Base-by-base conservation (phyloP, 202 grass and related monocot species). In the Panicum hallii region DNA sequence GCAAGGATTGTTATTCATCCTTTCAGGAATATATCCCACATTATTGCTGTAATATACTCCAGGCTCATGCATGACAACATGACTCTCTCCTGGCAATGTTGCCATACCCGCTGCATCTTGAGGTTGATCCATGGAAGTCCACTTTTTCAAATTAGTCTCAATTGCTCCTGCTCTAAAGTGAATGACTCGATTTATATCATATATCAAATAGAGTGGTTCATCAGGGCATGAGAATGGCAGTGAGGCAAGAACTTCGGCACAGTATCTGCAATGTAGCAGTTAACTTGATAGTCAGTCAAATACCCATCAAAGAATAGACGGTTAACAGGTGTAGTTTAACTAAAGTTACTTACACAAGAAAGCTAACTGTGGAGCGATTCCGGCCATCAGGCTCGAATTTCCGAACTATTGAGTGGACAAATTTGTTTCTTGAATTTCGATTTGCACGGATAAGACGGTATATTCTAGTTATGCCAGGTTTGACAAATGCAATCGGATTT, bases 151-250 rank as follows among this genome's bases (percentile, higher is more conserved):
- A 90, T 91, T 99, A 67, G 90, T 69, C 82, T 99, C 97, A 20
- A 99, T 43, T 63, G 91, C 88, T 46, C 97, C 97, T 46, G 93
- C 97, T 88, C 80, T 92, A 58, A 99, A 70, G 83, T 97, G 93
- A 91, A 99, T 90, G 84, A 99, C 77, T 84, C 97, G 86, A 89
- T 99, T 99, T 89, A 99, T 99, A 84, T 97, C 93, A 78, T 97
- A 97, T 70, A 99, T 95, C 88, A 99, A 82, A 73, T 99, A 97
- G 72, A 99, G 91, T 43, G 97, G 97, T 77, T 99, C 97, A 88
- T 99, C 97, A 40, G 87, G 92, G 20, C 83, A 87, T 74, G 93
- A 94, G 86, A 99, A 99, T 1, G 97, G 97, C 81, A 99, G 90
- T 76, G 90, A 91, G 38, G 93, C 90, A 88, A 99, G 93, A 87